phyloP scores from a whole-genome alignment of 2,329 filamentous ascomycete genomes.

The Talaromyces funiculosus region DNA sequence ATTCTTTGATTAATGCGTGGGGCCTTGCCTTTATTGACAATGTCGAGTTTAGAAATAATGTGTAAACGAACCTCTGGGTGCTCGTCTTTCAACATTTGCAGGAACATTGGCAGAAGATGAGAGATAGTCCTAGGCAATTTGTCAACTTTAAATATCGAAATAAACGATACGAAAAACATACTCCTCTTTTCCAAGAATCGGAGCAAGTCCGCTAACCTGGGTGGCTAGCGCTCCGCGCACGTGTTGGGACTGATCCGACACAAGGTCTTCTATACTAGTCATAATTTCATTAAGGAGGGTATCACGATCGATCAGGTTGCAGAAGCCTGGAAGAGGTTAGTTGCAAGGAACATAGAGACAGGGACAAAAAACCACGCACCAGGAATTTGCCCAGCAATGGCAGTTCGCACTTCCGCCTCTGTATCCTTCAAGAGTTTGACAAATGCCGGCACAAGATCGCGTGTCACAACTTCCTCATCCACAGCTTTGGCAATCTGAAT shows the following conservation, averaged over 20 bases:
- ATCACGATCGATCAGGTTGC: constrained; percentile 76
- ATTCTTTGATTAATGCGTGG: background rate
- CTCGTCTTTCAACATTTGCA: constrained; percentile 99
- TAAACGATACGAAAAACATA: constrained; percentile 43
- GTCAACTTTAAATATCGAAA: background rate
- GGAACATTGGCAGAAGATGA: constrained; percentile 95
- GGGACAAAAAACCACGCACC: constrained; percentile 40
- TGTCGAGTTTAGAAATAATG: constrained; percentile 99
- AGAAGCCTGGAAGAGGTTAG: constrained; percentile 63
- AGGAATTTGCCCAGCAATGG: constrained; percentile 94
- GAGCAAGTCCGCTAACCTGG: constrained; percentile 92
- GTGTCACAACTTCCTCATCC: constrained; percentile 88
- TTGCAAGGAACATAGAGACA: background rate
- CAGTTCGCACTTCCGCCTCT: constrained; percentile 94
- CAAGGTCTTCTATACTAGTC: constrained; percentile 90
- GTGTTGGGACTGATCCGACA: constrained; percentile 93
- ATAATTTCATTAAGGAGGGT: constrained; percentile 93
- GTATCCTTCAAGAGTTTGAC: constrained; percentile 97
- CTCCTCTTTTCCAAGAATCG: constrained; percentile 97
- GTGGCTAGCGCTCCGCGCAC: constrained; percentile 92
- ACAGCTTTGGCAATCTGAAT: constrained; percentile 94
- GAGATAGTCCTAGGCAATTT: constrained; percentile 69
- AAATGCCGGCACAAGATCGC: constrained; percentile 92
- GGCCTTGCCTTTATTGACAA: constrained; percentile 83
- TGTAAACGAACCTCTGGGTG: constrained; percentile 97